Conservation (phyloP, 164 flowering plant species). For the Malania oleifera region DNA sequence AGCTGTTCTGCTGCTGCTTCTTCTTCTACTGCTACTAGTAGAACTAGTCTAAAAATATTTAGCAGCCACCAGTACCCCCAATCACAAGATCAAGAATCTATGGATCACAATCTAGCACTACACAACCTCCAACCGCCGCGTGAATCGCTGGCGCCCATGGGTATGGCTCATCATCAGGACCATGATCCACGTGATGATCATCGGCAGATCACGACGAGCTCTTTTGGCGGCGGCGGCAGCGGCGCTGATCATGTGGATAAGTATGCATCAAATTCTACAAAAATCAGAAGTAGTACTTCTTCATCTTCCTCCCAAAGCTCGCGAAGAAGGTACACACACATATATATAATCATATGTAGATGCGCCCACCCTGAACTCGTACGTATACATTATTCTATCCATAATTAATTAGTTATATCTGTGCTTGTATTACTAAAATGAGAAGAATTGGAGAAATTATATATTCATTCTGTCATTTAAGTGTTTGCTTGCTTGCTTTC, state of each 20-base stretch:
- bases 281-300: constrained; percentile 1
- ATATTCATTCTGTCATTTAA: not conserved
- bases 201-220: not conserved
- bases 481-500: too few species aligned
- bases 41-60: too few species aligned
- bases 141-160: too few species aligned
- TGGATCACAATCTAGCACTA: too few species aligned
- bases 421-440: not conserved
- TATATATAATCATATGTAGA: not conserved
- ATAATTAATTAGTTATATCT: not conserved
- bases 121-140: too few species aligned
- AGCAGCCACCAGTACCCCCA: too few species aligned
- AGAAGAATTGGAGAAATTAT: not conserved
- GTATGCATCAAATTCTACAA: constrained; percentile 18
- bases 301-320: constrained; percentile 25
- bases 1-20: too few species aligned
- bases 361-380: not conserved
- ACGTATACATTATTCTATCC: not conserved
- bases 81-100: too few species aligned
- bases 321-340: constrained; percentile 33
- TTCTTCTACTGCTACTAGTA: too few species aligned
- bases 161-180: not conserved
- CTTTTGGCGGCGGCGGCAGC: not conserved
- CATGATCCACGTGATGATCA: too few species aligned
- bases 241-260: constrained; percentile 12